Evolutionary conservation across 129 eudicot species (phyloP).

Genomic region (Ambrosia artemisiifolia): DNA sequence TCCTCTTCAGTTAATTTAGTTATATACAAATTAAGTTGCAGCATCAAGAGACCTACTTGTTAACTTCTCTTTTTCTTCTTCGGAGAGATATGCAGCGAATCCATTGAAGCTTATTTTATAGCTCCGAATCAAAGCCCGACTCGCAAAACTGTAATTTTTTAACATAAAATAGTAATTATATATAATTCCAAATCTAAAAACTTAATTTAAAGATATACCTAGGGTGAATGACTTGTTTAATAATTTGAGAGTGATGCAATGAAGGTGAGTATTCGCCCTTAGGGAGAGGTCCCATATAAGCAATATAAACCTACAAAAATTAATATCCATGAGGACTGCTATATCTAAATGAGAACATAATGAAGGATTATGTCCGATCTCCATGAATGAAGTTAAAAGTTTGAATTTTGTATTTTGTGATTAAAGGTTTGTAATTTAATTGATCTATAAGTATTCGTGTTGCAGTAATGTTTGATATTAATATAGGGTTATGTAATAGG

Average conservation of each 20-base stretch:
- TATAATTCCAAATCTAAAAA: background rate
- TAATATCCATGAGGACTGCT: no score
- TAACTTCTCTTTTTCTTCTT: slow-evolving; percentile 36
- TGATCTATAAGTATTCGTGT: no score
- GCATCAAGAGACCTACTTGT: slow-evolving; percentile 24
- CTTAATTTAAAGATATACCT: background rate
- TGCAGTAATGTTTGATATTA: no score
- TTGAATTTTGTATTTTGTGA: no score
- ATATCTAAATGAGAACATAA: no score
- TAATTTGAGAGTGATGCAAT: slow-evolving; percentile 17
- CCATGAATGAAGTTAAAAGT: no score
- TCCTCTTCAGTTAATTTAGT: no score
- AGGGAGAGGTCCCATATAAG: slow-evolving; percentile 33
- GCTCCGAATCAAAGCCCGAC: slow-evolving; percentile 33
- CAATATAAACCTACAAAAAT: slow-evolving; percentile 24
- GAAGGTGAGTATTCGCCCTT: slow-evolving; percentile 27
- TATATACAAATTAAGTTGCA: background rate
- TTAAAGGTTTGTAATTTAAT: no score
- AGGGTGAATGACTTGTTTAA: slow-evolving; percentile 9
- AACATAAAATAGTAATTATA: background rate
- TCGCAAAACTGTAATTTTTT: slow-evolving; percentile 22
- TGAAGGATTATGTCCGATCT: no score
- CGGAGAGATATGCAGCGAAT: slow-evolving; percentile 48
- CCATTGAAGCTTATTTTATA: slow-evolving; percentile 53
- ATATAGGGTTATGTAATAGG: no score